phyloP scores from a whole-genome alignment of 306 rosid species.

The Cucumis sativus region DNA sequence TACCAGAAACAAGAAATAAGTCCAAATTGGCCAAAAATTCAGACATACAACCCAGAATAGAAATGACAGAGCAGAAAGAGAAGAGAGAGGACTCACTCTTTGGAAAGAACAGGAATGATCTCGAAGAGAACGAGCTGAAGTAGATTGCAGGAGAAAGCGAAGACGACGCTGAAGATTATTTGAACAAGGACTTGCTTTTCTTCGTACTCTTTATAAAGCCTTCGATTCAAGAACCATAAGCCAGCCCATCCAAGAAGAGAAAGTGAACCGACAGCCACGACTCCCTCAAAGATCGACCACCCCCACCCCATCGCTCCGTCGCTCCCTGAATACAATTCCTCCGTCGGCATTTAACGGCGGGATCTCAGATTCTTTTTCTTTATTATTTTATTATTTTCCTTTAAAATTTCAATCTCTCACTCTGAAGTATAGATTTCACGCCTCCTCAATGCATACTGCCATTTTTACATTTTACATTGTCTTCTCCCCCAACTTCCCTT shows the following conservation, averaged over 20 bases:
- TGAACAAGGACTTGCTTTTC: slow-evolving; percentile 79
- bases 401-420: neutral
- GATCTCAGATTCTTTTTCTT: neutral
- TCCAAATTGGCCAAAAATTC: neutral
- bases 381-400: too few relatives aligned
- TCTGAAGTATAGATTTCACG: neutral
- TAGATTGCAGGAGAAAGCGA: slow-evolving; percentile 94
- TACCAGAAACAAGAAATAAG: neutral
- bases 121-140: slow-evolving; percentile 90
- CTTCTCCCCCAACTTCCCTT: too few relatives aligned
- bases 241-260: slow-evolving; percentile 73
- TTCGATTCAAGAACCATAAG: slow-evolving; percentile 78
- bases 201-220: slow-evolving; percentile 92
- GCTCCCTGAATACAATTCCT: neutral
- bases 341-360: neutral
- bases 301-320: slow-evolving; percentile 62
- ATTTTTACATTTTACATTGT: too few relatives aligned
- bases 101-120: slow-evolving; percentile 95
- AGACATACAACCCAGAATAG: neutral
- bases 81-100: slow-evolving; percentile 21
- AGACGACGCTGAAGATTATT: slow-evolving; percentile 83
- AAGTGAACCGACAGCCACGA: slow-evolving; percentile 43
- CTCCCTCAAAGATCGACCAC: slow-evolving; percentile 53
- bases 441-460: neutral
- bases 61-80: neutral